A percentile compares a stretch with the other conserved stretches of the same genome.
These are phyloP conservation scores for Gautieria morchelliformis DNA, from an alignment of 768 basidiomycete genomes.

Conservation along the genomic window DNA sequence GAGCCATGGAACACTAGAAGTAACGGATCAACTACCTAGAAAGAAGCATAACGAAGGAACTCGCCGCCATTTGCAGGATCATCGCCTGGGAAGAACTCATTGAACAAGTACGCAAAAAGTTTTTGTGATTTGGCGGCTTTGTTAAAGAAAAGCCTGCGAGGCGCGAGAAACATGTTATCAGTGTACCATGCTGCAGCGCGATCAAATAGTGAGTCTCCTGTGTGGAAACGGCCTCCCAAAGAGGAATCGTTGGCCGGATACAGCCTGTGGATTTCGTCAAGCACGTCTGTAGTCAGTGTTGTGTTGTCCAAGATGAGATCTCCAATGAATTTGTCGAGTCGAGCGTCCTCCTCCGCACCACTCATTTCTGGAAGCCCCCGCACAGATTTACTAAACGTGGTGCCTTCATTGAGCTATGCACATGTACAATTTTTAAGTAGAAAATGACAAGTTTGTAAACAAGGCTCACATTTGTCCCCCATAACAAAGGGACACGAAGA, in stretches of 20 bases:
- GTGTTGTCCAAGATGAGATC: conserved; percentile 43
- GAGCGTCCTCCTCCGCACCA: conserved; percentile 27
- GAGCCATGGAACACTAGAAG: conserved; percentile 38
- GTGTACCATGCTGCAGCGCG: conserved; percentile 49
- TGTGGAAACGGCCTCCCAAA: conserved; percentile 44
- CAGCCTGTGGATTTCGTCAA: conserved; percentile 28
- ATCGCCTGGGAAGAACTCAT: conserved; percentile 49
- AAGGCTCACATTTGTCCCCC: conserved; percentile 42
- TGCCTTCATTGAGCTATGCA: conserved; percentile 46
- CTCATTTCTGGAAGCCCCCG: conserved; percentile 20
- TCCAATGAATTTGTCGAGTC: conserved; percentile 39
- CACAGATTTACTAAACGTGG: conserved; percentile 31
- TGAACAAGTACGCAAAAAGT: conserved; percentile 46
- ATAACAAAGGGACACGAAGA: conserved; percentile 42
- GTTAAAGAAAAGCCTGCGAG: conserved; percentile 40
- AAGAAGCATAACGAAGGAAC: conserved; percentile 8
- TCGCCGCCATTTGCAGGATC: conserved; percentile 38
- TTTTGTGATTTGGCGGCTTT: conserved; percentile 36
- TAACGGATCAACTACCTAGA: neutral
- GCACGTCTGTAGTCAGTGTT: conserved; percentile 33
- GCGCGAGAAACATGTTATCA: conserved; percentile 45
- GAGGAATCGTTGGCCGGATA: conserved; percentile 42
- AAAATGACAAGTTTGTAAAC: neutral
- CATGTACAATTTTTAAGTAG: neutral
- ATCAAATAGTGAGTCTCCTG: conserved; percentile 51